These are phyloP conservation scores for Yamadazyma sp. DNA, from an alignment of 1,139 yeast species.

Conservation along the genomic window DNA sequence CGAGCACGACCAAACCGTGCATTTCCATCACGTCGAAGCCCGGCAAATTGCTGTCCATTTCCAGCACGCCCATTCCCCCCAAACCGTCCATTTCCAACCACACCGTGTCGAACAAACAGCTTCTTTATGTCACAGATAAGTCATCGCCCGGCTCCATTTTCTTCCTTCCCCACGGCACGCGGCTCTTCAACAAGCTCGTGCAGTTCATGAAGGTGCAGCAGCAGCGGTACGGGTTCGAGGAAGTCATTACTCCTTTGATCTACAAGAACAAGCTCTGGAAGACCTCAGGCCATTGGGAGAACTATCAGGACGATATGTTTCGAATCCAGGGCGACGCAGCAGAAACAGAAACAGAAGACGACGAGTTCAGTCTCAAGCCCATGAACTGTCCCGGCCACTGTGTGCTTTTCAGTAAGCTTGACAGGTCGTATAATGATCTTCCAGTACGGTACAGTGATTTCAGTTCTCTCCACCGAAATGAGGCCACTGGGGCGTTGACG, in stretches of 20 bases:
- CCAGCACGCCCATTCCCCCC: too few species aligned
- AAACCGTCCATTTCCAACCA: constrained; percentile 1
- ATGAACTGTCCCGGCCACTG: constrained; percentile 99
- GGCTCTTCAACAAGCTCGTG: constrained; percentile 75
- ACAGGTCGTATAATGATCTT: constrained; percentile 83
- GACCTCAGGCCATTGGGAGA: constrained; percentile 94
- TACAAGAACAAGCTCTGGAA: constrained; percentile 87
- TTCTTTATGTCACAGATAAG: constrained; percentile 72
- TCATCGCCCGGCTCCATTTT: constrained; percentile 86
- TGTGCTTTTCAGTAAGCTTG: constrained; percentile 75
- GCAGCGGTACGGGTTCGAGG: constrained; percentile 80
- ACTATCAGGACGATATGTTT: constrained; percentile 94
- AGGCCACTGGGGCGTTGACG: constrained; percentile 89
- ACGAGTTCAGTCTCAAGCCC: constrained; percentile 80
- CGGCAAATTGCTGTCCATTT: too few species aligned
- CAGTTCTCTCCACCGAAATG: constrained; percentile 93
- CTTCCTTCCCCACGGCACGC: constrained; percentile 88
- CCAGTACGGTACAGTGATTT: constrained; percentile 92
- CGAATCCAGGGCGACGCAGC: constrained; percentile 52
- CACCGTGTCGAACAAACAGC: constrained; percentile 46
- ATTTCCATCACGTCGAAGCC: too few species aligned
- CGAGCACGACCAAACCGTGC: too few species aligned
- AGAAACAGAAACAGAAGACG: constrained; percentile 15
- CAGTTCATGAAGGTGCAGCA: constrained; percentile 85
- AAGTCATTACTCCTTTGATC: constrained; percentile 90